A percentile compares a stretch with the other conserved stretches of the same genome.
These are phyloP conservation scores for Leishmania braziliensis DNA, from an alignment of 208 protist genomes.

Conservation along the genomic window DNA sequence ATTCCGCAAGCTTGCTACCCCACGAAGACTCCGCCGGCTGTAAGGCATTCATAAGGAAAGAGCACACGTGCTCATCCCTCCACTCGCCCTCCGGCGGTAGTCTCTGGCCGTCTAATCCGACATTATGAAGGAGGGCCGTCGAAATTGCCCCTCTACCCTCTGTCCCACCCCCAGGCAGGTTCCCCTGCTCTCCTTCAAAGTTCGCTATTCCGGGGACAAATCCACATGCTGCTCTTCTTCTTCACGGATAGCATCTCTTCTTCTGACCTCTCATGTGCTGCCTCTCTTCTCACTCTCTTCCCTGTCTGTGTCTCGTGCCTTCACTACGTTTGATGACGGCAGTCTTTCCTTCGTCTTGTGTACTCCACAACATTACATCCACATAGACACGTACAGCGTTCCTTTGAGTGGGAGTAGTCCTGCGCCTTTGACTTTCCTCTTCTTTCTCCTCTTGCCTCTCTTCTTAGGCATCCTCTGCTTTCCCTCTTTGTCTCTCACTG, in stretches of 20 bases:
- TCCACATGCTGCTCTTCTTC: not conserved
- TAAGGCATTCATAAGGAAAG: not conserved
- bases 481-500: not conserved
- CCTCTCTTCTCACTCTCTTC: not conserved
- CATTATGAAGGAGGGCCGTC: not conserved
- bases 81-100: not conserved
- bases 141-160: not conserved
- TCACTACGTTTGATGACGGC: not conserved
- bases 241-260: not conserved
- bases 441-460: not conserved
- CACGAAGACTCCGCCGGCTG: not conserved
- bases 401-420: not conserved
- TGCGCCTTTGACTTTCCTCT: not conserved
- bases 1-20: not conserved
- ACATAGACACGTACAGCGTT: not conserved
- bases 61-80: too few relatives aligned
- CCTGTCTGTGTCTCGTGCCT: not conserved
- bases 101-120: too few relatives aligned
- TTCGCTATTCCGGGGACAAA: not conserved
- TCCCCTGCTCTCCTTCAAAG: not conserved
- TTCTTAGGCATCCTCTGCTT: not conserved
- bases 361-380: not conserved
- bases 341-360: not conserved
- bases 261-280: not conserved
- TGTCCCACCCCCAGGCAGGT: not conserved